Percentiles rank a stretch among this genome's conserved stretches.
phyloP scores from a whole-genome alignment of 2,329 filamentous ascomycete species.

The Diaporthe sp. region DNA sequence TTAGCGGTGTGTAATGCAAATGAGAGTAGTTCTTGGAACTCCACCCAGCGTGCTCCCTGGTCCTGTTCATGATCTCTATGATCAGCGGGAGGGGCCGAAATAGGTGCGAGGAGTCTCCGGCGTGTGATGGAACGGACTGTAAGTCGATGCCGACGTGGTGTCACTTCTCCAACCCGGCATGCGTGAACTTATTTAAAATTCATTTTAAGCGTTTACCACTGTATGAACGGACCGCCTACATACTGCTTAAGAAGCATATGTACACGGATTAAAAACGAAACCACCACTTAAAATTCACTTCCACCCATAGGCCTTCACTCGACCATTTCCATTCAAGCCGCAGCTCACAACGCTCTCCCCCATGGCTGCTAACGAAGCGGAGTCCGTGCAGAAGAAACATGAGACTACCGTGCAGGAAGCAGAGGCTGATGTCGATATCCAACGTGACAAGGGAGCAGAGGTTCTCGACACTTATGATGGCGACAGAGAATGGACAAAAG shows the following conservation, averaged over 20 bases:
- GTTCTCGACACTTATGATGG: slow-evolving; percentile 54
- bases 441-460: slow-evolving; percentile 36
- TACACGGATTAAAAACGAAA: too few relatives aligned
- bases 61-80: background rate
- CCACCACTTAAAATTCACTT: background rate
- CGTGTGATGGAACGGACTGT: background rate
- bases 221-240: too few relatives aligned
- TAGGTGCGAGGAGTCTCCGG: background rate
- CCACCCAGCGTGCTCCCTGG: background rate
- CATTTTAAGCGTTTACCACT: background rate
- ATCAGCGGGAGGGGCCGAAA: background rate
- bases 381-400: background rate
- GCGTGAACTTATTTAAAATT: background rate
- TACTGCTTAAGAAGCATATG: too few relatives aligned
- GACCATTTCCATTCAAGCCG: background rate
- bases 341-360: background rate
- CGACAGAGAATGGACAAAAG: slow-evolving; percentile 52
- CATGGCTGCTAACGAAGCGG: background rate
- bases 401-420: background rate
- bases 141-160: background rate
- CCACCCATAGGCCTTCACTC: background rate
- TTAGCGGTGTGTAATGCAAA: too few relatives aligned
- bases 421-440: background rate
- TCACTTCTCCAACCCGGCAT: background rate
- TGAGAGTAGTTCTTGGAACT: too few relatives aligned